These are phyloP conservation scores for Colletotrichum abscissum DNA, from an alignment of 2,329 filamentous ascomycete species.

Conservation along the genomic window DNA sequence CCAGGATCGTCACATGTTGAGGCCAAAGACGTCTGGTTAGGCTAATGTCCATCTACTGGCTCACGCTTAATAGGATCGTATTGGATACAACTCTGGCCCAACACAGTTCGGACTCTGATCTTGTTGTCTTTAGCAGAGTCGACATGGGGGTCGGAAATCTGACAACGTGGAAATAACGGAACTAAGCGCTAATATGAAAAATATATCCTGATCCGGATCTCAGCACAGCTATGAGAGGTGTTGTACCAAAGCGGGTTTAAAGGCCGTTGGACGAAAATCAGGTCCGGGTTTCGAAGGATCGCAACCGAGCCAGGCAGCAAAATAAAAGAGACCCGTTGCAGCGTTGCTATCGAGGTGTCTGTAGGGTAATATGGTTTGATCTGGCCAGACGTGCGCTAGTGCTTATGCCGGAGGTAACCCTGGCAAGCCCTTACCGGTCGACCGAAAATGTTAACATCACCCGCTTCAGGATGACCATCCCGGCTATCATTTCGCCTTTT, in stretches of 20 bases:
- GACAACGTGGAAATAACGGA: background rate
- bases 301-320: background rate
- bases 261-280: background rate
- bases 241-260: background rate
- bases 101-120: too few relatives aligned
- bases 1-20: too few relatives aligned
- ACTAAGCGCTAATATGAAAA: background rate
- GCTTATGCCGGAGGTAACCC: background rate
- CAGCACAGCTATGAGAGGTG: background rate
- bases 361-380: background rate
- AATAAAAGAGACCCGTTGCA: background rate
- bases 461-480: background rate
- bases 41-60: too few relatives aligned
- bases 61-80: too few relatives aligned
- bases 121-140: too few relatives aligned
- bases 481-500: background rate
- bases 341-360: background rate
- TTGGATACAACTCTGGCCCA: too few relatives aligned
- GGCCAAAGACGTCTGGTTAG: too few relatives aligned
- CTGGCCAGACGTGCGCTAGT: background rate
- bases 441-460: too few relatives aligned
- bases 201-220: background rate
- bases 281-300: background rate
- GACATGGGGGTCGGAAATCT: too few relatives aligned
- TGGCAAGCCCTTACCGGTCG: background rate